Percentiles rank a stretch among this genome's conserved stretches.
Evolutionary conservation across 1,284 basidiomycete species (phyloP).

Genomic region (Coniophora puteana): DNA sequence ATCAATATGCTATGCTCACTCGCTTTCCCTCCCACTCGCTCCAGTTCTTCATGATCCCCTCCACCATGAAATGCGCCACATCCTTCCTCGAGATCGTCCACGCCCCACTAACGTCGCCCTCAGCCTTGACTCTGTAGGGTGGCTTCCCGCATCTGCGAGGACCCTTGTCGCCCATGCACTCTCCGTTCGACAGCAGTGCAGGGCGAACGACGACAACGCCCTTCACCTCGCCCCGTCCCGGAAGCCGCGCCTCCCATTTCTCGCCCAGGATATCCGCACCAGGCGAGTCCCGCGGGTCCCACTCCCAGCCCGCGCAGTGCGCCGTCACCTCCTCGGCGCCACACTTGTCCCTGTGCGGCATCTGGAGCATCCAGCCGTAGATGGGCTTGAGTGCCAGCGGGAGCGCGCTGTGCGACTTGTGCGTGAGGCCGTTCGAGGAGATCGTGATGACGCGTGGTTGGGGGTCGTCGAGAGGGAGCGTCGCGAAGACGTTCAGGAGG

Average conservation of each 20-base stretch:
- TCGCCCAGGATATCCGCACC: constrained; percentile 32
- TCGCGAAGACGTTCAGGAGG: neutral
- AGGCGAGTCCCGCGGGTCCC: constrained; percentile 32
- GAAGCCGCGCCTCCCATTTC: constrained; percentile 36
- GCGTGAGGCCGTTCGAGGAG: constrained; percentile 47
- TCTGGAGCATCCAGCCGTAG: constrained; percentile 36
- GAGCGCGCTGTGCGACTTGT: constrained; percentile 36
- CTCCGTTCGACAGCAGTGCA: constrained; percentile 47
- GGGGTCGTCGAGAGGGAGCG: constrained; percentile 7
- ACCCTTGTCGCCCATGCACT: constrained; percentile 37
- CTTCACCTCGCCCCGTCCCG: constrained; percentile 33
- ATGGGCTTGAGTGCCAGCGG: constrained; percentile 42
- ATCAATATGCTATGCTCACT: constrained; percentile 33
- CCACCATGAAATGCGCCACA: constrained; percentile 52
- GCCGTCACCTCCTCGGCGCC: constrained; percentile 42
- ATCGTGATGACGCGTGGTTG: constrained; percentile 44
- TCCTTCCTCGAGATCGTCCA: constrained; percentile 54
- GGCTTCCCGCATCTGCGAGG: constrained; percentile 14
- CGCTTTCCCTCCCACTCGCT: constrained; percentile 40
- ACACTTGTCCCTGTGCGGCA: constrained; percentile 49
- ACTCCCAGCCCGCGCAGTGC: constrained; percentile 38
- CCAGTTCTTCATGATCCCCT: constrained; percentile 43
- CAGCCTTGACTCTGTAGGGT: constrained; percentile 33
- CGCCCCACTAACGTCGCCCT: constrained; percentile 31
- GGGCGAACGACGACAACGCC: constrained; percentile 45